A percentile compares a stretch with the other conserved stretches of the same genome.
Evolutionary conservation across 805 yeast genomes (phyloP).

Genomic region (Jamesozyma jinghongensis): DNA sequence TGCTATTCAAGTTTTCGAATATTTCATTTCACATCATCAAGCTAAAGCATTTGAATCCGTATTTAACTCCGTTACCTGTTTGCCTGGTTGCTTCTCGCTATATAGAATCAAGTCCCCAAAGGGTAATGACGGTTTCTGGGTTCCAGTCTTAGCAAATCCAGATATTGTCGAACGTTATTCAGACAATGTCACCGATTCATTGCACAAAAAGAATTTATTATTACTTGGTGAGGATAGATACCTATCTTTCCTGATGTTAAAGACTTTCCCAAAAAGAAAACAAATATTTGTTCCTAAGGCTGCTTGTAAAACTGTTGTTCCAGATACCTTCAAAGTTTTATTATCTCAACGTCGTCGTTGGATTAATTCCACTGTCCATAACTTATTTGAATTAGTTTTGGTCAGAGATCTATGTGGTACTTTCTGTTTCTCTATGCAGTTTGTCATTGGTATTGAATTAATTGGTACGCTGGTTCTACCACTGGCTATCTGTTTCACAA

Average conservation of each 20-base stretch:
- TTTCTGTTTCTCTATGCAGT: conserved; percentile 92
- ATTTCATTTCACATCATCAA: conserved; percentile 88
- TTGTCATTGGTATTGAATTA: conserved; percentile 73
- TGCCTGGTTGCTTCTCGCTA: conserved; percentile 92
- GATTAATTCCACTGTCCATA: conserved; percentile 93
- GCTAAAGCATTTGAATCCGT: conserved; percentile 93
- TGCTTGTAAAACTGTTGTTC: conserved; percentile 87
- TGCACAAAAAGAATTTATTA: conserved; percentile 78
- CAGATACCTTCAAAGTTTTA: conserved; percentile 66
- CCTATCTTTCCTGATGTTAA: conserved; percentile 74
- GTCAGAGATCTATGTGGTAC: conserved; percentile 89
- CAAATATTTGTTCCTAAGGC: conserved; percentile 85
- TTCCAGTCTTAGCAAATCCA: conserved; percentile 85
- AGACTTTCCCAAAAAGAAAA: conserved; percentile 81
- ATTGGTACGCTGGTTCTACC: conserved; percentile 85
- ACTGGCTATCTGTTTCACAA: conserved; percentile 73
- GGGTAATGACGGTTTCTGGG: conserved; percentile 75
- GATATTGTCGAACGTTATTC: conserved; percentile 88
- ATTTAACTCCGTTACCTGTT: conserved; percentile 89
- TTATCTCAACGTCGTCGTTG: conserved; percentile 93
- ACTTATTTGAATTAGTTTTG: conserved; percentile 75
- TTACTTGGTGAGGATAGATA: conserved; percentile 87
- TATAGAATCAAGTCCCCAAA: conserved; percentile 87
- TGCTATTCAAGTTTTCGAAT: conserved; percentile 87
- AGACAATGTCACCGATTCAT: conserved; percentile 73